Base-by-base conservation (phyloP, 208 protist genomes). In the Trypanosoma mega region DNA sequence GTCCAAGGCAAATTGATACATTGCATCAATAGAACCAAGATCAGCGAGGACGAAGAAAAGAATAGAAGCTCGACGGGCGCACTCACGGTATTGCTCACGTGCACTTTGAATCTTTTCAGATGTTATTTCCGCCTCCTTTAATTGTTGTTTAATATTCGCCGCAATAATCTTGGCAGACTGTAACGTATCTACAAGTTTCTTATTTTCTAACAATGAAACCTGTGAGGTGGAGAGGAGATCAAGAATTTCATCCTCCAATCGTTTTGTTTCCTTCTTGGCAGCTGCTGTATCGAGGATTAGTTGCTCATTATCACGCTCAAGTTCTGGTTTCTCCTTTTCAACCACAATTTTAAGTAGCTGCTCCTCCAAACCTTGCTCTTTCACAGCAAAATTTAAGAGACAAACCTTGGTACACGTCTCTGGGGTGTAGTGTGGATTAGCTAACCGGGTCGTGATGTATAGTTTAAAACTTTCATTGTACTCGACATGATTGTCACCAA, bases 1-100 rank as follows among this genome's bases (percentile, higher is more conserved):
- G 61, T 99, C 97, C 4, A 99, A 80, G 18, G 97, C 97, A 67
- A 99, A 99, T 77, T 99, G 98, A 80, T 99, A 99, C 98, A 99
- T 99, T 24, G 88, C 87, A 77, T 99, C 98, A 53, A 99, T 97
- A 11, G 75, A 81, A 37, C 90, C 85, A 14, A 99, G 77, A 76
- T 99, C 98, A 14, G 85, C 85, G 5, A 99, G 76, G 16, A 99
- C 95, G 62, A 99, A 99, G 77, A 98, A 99, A 8, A 99, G 82
- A 36, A 99, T 90, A 1, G 97, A 98, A 16, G 98, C 97, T 12
- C 98, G 87, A 8, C 78, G 51, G 2, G 98, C 98, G 57, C 90
- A 96, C 27, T 97, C 88, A 59, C 97, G 87, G 80, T 99, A 99
- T 57, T 90, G 80, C 77, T 99, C 96, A 52, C 98, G 96, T 1